Base-by-base conservation (phyloP, 176 grass and related monocot species). In the Oryza coarctata region DNA sequence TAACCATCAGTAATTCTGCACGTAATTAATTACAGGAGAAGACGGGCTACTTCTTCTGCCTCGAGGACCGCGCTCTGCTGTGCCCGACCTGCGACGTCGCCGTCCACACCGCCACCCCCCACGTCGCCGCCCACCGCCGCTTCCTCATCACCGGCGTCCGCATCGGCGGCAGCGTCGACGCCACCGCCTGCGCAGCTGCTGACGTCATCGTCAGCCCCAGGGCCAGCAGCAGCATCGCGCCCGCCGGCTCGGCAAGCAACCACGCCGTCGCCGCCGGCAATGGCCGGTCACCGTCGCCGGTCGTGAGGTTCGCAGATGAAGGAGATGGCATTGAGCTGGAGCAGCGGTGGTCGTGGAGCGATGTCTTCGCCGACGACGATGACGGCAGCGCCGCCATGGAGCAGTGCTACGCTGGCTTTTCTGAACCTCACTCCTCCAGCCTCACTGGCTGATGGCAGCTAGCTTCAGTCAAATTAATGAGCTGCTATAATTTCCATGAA, bases 21-120 rank as follows among this genome's bases (percentile, higher is more conserved):
- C 7, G 8, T 25, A 60, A 47, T 72, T 10, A 60, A 47, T 72
- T 60, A 1, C 79, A 97, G 94, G 94, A 94, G 72, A 94, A 89
- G 66, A 69, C 74, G 0, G 92, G 90, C n/a, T 94, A 89, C 69
- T 97, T 97, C 82, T 97, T 97, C 84, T 97, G 95, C 82, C 88
- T 97, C 35, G 92, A 97, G 69, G 92, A 92, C 84, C 86, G 92
- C 5, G 88, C 95, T 22, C 78, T 97, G 25, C 92, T 94, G 10
- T 97, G 95, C 82, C 80, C 90, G 20, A 68, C 76, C 65, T 94
- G 92, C 73, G 94, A 94, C 64, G 78, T 94, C 64, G 76, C 80
- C 43, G 74, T 94, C 33, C 94, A 97, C 77, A 80, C 83, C 3
- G 74, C 83, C 3, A 94, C 49, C 45, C 80, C 74, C 20, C 77